Conservation (phyloP, 371 early-diverging fungal genomes). For the Actinomucor elegans region DNA sequence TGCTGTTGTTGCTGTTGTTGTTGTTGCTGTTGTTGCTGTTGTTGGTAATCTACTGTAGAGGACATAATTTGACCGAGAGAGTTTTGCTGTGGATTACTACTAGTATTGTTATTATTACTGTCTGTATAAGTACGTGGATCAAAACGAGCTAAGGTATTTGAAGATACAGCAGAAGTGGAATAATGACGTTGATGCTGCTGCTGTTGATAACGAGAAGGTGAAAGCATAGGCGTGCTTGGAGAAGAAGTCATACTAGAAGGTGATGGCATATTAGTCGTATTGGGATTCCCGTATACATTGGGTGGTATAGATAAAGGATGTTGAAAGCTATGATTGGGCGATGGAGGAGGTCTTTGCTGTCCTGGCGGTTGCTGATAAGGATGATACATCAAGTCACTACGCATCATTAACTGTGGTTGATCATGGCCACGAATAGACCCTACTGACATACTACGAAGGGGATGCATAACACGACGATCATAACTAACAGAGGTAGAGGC, state of each 20-base stretch:
- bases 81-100: background rate
- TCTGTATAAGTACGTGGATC: slow-evolving; percentile 22
- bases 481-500: slow-evolving; percentile 8
- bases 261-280: slow-evolving; percentile 26
- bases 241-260: slow-evolving; percentile 36
- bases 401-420: slow-evolving; percentile 8
- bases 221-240: slow-evolving; percentile 37
- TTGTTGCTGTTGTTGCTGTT: background rate
- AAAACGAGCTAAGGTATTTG: slow-evolving; percentile 21
- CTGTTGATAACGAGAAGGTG: slow-evolving; percentile 29
- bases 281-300: slow-evolving; percentile 7
- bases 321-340: slow-evolving; percentile 4
- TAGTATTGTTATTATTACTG: background rate
- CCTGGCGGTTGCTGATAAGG: background rate
- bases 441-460: slow-evolving; percentile 41
- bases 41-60: background rate
- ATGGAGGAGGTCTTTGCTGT: background rate
- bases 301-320: slow-evolving; percentile 19
- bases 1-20: no score
- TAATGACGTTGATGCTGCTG: slow-evolving; percentile 33
- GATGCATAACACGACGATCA: slow-evolving; percentile 26
- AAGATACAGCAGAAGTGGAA: slow-evolving; percentile 28
- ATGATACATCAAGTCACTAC: slow-evolving; percentile 8
- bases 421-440: slow-evolving; percentile 25
- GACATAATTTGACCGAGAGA: background rate